phyloP scores from a whole-genome alignment of 352 stramenopile species.

The Globisporangium heterothallicum region DNA sequence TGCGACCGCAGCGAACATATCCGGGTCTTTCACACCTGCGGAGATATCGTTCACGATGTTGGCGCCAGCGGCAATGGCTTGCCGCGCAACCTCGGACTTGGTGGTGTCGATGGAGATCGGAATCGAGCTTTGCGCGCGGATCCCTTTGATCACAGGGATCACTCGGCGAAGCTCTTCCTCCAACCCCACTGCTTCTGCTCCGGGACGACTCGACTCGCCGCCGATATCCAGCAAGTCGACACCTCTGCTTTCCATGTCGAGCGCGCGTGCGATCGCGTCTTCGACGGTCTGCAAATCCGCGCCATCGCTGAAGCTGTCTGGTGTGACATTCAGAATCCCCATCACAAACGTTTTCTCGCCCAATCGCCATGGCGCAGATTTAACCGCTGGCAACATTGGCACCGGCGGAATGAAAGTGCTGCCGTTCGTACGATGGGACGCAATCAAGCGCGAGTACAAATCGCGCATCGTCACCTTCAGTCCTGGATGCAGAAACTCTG shows the following conservation, averaged over 20 bases:
- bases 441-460: constrained; percentile 49
- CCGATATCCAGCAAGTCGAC: constrained; percentile 97
- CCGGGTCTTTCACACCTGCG: constrained; percentile 86
- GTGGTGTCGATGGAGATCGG: constrained; percentile 97
- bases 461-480: constrained; percentile 66
- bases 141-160: constrained; percentile 91
- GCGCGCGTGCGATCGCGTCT: constrained; percentile 72
- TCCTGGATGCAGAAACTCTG: constrained; percentile 72
- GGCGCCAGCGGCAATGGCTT: constrained; percentile 89
- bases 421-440: constrained; percentile 1
- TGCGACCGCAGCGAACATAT: constrained; percentile 90
- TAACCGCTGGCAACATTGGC: constrained; percentile 45
- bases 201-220: constrained; percentile 98
- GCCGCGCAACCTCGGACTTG: constrained; percentile 86
- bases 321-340: constrained; percentile 99
- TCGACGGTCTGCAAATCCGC: constrained; percentile 37
- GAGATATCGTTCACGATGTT: constrained; percentile 98
- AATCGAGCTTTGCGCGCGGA: constrained; percentile 72
- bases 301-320: constrained; percentile 95
- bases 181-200: constrained; percentile 78
- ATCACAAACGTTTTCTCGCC: constrained; percentile 89
- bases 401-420: constrained; percentile 34
- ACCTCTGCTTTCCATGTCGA: constrained; percentile 87
- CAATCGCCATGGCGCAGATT: constrained; percentile 36
- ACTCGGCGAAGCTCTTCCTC: constrained; percentile 90